Percentiles rank a stretch among this genome's conserved stretches.
These are phyloP conservation scores for Didymellaceae sp. DNA, from an alignment of 2,329 filamentous ascomycete genomes.

Conservation along the genomic window DNA sequence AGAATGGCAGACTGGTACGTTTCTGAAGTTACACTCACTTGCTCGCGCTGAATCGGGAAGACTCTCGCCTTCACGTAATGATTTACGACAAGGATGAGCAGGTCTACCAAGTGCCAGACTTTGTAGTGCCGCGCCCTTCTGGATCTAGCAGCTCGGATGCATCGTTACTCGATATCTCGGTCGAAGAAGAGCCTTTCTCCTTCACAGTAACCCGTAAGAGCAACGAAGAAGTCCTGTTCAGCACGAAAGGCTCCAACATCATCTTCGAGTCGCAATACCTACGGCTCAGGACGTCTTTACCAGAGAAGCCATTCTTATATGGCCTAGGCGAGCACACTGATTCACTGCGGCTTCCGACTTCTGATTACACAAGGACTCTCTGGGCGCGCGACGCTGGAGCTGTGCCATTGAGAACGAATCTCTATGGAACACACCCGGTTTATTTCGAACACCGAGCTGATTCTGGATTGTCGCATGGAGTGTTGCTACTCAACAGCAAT, in stretches of 20 bases:
- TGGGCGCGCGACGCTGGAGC: constrained; percentile 72
- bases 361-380: constrained; percentile 71
- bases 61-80: constrained; percentile 71
- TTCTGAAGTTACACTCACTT: neutral
- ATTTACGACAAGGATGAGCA: constrained; percentile 72
- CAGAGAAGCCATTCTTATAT: constrained; percentile 72
- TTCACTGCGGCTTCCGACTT: constrained; percentile 69
- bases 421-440: constrained; percentile 76
- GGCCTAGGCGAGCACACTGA: constrained; percentile 81
- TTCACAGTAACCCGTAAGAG: constrained; percentile 67
- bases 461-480: constrained; percentile 41
- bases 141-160: constrained; percentile 36
- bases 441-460: constrained; percentile 73
- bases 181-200: constrained; percentile 66
- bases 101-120: constrained; percentile 76
- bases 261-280: constrained; percentile 81
- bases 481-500: constrained; percentile 45
- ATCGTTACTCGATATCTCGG: constrained; percentile 61
- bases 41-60: constrained; percentile 45
- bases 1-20: constrained; percentile 64
- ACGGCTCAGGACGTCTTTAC: constrained; percentile 72
- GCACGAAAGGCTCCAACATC: constrained; percentile 70
- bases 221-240: constrained; percentile 67
- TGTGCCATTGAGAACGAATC: constrained; percentile 66
- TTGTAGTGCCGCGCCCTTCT: constrained; percentile 68